Evolutionary conservation across 129 eudicot species (phyloP).

Genomic region (Chrysanthemum seticuspe): DNA sequence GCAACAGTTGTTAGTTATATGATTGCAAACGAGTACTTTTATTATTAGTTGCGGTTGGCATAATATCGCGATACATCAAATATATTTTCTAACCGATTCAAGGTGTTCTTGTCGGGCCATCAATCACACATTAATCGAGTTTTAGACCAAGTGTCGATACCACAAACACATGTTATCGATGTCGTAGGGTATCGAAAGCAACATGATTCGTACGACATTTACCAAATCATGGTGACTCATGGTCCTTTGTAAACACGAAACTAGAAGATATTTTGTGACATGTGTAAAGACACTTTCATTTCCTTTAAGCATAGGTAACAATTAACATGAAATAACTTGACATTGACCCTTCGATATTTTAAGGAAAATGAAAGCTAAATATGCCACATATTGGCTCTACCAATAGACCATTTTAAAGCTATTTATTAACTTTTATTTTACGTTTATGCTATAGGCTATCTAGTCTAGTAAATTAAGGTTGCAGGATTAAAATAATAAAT

Average conservation of each 20-base stretch:
- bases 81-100: not conserved
- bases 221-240: conserved; percentile 20
- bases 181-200: not conserved
- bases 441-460: too few species aligned
- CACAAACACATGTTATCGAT: not conserved
- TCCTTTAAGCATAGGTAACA: conserved; percentile 21
- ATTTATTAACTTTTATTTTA: not conserved
- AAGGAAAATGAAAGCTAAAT: not conserved
- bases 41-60: conserved; percentile 1
- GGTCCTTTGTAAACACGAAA: conserved; percentile 23
- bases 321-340: conserved; percentile 6
- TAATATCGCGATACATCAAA: not conserved
- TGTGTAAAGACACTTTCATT: not conserved
- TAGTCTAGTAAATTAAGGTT: too few species aligned
- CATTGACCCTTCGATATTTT: conserved; percentile 3
- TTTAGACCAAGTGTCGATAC: conserved; percentile 1
- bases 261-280: conserved; percentile 15
- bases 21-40: not conserved
- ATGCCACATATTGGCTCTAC: not conserved
- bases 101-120: not conserved
- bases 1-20: not conserved
- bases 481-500: too few species aligned
- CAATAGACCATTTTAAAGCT: not conserved
- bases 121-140: not conserved
- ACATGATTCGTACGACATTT: conserved; percentile 16